phyloP scores from a whole-genome alignment of 2,329 filamentous ascomycete species.

The Pseudomassariella vexata region DNA sequence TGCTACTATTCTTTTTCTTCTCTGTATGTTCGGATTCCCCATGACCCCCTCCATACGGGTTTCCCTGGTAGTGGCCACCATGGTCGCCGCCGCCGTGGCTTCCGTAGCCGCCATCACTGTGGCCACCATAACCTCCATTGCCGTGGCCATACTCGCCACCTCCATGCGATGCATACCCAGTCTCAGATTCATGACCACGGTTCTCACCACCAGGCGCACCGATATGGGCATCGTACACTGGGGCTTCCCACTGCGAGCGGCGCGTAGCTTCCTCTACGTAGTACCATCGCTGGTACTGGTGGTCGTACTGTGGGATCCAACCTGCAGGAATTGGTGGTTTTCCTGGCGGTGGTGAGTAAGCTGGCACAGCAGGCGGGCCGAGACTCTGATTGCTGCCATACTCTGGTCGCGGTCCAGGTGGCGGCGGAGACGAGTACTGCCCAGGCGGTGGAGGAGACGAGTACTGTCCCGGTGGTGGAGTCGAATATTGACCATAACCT shows the following conservation, averaged over 20 bases:
- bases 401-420: neutral
- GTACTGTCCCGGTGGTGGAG: constrained; percentile 2
- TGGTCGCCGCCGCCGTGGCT: constrained; percentile 9
- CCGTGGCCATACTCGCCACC: constrained; percentile 7
- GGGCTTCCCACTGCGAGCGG: constrained; percentile 34
- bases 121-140: constrained; percentile 5
- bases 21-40: constrained; percentile 21
- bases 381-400: neutral
- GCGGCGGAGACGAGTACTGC: constrained; percentile 1
- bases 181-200: constrained; percentile 5
- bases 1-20: constrained; percentile 35
- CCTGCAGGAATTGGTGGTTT: constrained; percentile 51
- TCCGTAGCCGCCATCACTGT: constrained; percentile 11
- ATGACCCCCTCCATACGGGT: too few relatives aligned
- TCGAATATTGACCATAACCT: constrained; percentile 4
- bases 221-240: constrained; percentile 4
- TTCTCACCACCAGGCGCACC: constrained; percentile 2
- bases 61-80: too few relatives aligned
- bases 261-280: constrained; percentile 58
- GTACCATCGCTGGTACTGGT: constrained; percentile 55
- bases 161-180: too few relatives aligned
- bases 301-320: constrained; percentile 60
- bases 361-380: constrained; percentile 17
- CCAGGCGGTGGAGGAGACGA: neutral
- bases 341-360: constrained; percentile 26